Conservation (phyloP, 257 asterid genomes). For the Solanum medicagineum region DNA sequence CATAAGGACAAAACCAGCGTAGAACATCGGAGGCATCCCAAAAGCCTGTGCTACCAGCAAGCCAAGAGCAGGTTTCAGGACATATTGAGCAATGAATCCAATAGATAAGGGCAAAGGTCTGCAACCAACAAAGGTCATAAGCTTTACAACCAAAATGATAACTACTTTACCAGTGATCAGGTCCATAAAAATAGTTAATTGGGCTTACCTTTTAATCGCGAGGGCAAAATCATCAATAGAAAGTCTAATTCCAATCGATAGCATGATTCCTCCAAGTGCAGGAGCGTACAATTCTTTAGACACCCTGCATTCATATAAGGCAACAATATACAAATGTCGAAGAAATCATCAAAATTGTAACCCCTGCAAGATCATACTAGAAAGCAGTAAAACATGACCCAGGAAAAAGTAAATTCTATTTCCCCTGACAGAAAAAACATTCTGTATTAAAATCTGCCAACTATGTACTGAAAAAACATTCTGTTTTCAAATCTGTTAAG, state of each 20-base stretch:
- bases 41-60: conserved; percentile 67
- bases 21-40: conserved; percentile 71
- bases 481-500: not conserved
- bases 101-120: conserved; percentile 76
- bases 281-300: conserved; percentile 92
- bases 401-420: not conserved
- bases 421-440: not conserved
- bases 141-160: not conserved
- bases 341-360: not conserved
- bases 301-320: conserved; percentile 80
- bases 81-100: conserved; percentile 75
- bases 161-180: not conserved
- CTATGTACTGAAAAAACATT: not conserved
- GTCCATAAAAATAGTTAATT: not conserved
- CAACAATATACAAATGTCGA: not conserved
- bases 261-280: conserved; percentile 98
- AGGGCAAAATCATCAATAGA: conserved; percentile 84
- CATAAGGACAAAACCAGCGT: conserved; percentile 79
- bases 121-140: conserved; percentile 10
- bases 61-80: conserved; percentile 82
- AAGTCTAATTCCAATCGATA: conserved; percentile 90
- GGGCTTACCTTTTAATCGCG: conserved; percentile 70
- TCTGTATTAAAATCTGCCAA: not conserved
- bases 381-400: not conserved
- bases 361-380: not conserved